These are phyloP conservation scores for Lophium mytilinum DNA, from an alignment of 495 filamentous ascomycete species.

Conservation along the genomic window DNA sequence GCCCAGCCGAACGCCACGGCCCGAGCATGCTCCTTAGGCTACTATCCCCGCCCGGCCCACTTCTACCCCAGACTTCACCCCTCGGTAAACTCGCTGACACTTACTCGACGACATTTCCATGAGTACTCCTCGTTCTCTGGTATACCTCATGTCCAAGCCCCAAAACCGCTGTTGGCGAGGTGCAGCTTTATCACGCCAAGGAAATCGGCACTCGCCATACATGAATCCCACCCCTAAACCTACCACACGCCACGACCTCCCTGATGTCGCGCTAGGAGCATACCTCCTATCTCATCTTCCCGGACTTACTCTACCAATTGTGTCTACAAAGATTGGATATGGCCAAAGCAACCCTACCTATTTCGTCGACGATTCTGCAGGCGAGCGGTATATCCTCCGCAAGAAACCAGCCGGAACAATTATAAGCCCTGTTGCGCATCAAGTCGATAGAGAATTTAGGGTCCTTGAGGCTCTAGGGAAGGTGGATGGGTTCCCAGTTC, in stretches of 20 bases:
- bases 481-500: conserved; percentile 20
- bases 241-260: conserved; percentile 10
- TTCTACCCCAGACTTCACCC: too few relatives aligned
- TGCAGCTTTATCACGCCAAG: too few relatives aligned
- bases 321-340: conserved; percentile 24
- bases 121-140: too few relatives aligned
- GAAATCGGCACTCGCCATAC: too few relatives aligned
- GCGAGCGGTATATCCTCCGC: conserved; percentile 13
- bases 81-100: too few relatives aligned
- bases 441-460: conserved; percentile 19
- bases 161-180: too few relatives aligned
- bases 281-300: conserved; percentile 12
- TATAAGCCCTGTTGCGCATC: conserved; percentile 21
- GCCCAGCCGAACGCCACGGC: too few relatives aligned
- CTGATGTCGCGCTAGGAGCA: conserved; percentile 11
- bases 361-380: conserved; percentile 18
- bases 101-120: too few relatives aligned
- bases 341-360: conserved; percentile 25
- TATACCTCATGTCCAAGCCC: too few relatives aligned
- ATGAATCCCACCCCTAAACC: too few relatives aligned
- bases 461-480: conserved; percentile 15
- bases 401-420: conserved; percentile 21
- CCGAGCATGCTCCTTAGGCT: too few relatives aligned
- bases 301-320: conserved; percentile 5
- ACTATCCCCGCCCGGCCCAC: too few relatives aligned